These are phyloP conservation scores for Euclidium syriacum DNA, from an alignment of 345 rosid species.

Conservation along the genomic window DNA sequence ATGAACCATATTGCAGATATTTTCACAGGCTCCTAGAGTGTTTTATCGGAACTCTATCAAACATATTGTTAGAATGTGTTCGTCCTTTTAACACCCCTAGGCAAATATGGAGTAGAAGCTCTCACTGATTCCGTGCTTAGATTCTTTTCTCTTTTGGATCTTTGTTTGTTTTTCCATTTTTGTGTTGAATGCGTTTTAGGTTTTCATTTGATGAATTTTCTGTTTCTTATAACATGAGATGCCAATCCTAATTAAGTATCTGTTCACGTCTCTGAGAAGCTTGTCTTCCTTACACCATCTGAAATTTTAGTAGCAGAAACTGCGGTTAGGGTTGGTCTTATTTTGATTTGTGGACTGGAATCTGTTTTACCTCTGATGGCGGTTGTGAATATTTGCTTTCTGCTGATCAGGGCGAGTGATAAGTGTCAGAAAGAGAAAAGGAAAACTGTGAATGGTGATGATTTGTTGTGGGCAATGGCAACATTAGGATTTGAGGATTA, in stretches of 20 bases:
- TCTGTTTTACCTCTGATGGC: neutral
- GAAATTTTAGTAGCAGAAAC: neutral
- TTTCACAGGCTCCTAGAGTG: neutral
- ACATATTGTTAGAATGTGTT: neutral
- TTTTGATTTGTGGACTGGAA: neutral
- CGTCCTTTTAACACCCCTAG: neutral
- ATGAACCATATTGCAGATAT: neutral
- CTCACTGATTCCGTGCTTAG: neutral
- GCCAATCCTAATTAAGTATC: neutral
- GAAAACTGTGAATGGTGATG: conserved; percentile 76
- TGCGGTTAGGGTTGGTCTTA: neutral
- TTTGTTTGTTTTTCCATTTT: neutral
- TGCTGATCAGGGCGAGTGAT: conserved; percentile 59
- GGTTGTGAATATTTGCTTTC: neutral
- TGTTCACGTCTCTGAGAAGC: neutral
- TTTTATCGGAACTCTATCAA: neutral
- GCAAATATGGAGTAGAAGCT: neutral
- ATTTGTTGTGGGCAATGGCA: conserved; percentile 79
- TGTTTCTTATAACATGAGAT: neutral
- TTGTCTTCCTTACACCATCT: neutral
- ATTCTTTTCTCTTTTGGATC: neutral
- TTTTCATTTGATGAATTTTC: neutral
- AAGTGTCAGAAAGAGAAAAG: conserved; percentile 72
- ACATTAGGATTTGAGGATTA: conserved; percentile 73
- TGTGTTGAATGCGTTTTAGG: neutral